Base-by-base conservation (phyloP, 345 rosid genomes). In the Lumnitzera racemosa region DNA sequence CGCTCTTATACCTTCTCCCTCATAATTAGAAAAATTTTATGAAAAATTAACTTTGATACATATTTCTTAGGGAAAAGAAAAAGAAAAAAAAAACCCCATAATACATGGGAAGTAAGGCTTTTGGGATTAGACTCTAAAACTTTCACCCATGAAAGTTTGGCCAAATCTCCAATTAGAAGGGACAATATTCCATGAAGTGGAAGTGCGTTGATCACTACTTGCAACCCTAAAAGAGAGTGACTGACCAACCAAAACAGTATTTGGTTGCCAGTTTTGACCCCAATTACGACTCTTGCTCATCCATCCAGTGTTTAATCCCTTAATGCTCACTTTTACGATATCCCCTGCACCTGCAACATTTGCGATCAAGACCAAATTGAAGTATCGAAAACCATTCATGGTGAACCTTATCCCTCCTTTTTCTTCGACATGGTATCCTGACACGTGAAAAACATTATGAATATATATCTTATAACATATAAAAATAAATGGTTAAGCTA, bases 271-370 rank as follows among this genome's bases (percentile, higher is more conserved):
- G 73, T 84, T 81, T 58, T 84, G 90, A 53, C 87, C 90, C 90
- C 90, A 82, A 76, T 85, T 85, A 24, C 86, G 71, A 49, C 75
- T 82, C 75, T 80, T 52, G 66, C 73, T 62, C 86, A 76, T 78
- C 88, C 88, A 85, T 3, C 81, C 78, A 3, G 80, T 82, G 66
- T 58, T 73, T 24, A 88, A 55, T 0, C 88, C 88, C 68, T 85
- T 85, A 55, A 85, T 81, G 66, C 88, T 82, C 50, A 73, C 78
- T 74, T 56, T 74, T 72, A 49, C 69, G 10, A 85, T 61, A 59
- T 85, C 84, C 27, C 91, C 91, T 3, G 88, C 91, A 46, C 91
- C 91, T 8, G 91, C 91, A 2, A 85, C 91, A 76, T 85, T 85
- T 64, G 80, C 76, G 61, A 85, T 73, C 72, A 85, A 24, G 0